Conservation (phyloP, 371 early-diverging fungal genomes). For the Mortierella sp. region DNA sequence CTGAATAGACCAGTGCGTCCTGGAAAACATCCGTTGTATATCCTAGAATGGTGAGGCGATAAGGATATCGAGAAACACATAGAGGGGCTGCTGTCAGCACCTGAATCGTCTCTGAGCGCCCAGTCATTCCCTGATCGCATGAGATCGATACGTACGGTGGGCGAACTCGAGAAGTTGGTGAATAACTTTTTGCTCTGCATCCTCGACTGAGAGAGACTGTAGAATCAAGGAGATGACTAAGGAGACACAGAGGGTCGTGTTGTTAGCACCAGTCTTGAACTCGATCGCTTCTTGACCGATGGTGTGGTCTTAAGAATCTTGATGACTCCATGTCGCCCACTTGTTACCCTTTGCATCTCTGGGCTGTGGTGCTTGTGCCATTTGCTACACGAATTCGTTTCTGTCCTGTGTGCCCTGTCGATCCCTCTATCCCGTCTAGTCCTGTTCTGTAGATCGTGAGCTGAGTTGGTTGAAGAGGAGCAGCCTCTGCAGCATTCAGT, state of each 20-base stretch:
- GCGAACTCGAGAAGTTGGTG: conserved; percentile 97
- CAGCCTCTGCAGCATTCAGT: no score
- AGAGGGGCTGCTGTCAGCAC: no score
- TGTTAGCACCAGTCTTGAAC: no score
- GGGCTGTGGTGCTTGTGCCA: conserved; percentile 46
- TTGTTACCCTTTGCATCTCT: conserved; percentile 49
- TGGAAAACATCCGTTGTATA: conserved; percentile 95
- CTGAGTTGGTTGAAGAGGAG: no score
- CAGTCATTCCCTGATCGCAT: no score
- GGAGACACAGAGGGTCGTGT: not conserved
- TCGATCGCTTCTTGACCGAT: not conserved
- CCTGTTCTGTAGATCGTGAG: no score
- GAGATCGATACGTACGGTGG: conserved; percentile 64
- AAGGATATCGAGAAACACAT: no score
- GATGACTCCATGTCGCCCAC: not conserved
- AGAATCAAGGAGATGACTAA: conserved; percentile 90
- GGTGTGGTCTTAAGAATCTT: not conserved
- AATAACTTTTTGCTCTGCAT: conserved; percentile 97
- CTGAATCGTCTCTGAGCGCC: no score
- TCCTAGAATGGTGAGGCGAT: no score
- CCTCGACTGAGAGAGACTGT: conserved; percentile 92
- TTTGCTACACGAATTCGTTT: no score
- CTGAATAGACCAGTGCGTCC: conserved; percentile 94
- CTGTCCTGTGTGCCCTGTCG: no score
- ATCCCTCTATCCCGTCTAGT: no score